Conservation (phyloP, 192 early-diverging fungal species). For the Coemansia sp. region DNA sequence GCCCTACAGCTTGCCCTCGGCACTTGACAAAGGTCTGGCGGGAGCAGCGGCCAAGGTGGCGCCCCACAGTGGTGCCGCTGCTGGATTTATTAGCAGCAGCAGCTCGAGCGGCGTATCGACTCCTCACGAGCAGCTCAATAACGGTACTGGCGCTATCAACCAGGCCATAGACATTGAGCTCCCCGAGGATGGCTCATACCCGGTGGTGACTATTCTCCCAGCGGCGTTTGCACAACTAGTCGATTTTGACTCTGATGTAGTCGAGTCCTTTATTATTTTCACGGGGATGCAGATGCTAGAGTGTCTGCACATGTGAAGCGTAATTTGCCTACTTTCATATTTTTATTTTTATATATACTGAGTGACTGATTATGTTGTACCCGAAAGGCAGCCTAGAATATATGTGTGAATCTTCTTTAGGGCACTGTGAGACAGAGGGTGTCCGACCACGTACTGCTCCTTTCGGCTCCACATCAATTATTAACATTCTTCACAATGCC, state of each 20-base stretch:
- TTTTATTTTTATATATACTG: not conserved
- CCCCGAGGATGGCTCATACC: constrained; percentile 39
- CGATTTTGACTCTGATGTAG: constrained; percentile 25
- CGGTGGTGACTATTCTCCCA: constrained; percentile 44
- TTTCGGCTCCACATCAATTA: too few species aligned
- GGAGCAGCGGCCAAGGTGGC: not conserved
- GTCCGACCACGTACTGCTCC: too few species aligned
- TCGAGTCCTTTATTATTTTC: constrained; percentile 50
- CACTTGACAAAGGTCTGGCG: not conserved
- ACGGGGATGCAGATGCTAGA: constrained; percentile 52
- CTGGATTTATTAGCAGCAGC: constrained; percentile 11
- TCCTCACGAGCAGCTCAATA: constrained; percentile 9
- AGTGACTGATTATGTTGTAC: too few species aligned
- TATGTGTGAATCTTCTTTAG: too few species aligned
- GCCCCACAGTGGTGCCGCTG: not conserved
- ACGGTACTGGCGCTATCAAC: not conserved
- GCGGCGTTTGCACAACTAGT: constrained; percentile 39
- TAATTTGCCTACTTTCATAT: not conserved
- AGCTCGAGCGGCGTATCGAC: constrained; percentile 25
- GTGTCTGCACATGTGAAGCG: constrained; percentile 40
- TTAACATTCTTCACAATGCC: too few species aligned
- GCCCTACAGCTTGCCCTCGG: constrained; percentile 23
- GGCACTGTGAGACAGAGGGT: too few species aligned
- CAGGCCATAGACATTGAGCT: constrained; percentile 10
- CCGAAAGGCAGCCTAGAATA: too few species aligned